A percentile compares a stretch with the other conserved stretches of the same genome.
Evolutionary conservation across 352 stramenopile genomes (phyloP).

Genomic region (Pilasporangium apinafurcum): DNA sequence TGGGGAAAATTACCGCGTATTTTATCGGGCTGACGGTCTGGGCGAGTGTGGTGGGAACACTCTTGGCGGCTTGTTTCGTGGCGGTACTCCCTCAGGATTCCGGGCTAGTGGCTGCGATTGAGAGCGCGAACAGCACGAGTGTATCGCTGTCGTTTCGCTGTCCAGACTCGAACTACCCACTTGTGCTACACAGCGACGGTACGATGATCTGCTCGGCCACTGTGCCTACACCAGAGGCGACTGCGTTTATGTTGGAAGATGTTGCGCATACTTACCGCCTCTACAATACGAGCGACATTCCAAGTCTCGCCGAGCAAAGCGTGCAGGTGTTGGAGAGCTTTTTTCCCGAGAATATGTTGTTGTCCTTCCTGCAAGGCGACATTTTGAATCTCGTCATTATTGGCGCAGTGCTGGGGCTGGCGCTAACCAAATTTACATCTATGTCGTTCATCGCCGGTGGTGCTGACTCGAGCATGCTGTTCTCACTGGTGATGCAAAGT

Average conservation of each 20-base stretch:
- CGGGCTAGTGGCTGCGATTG: constrained; percentile 11
- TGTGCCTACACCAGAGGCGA: too few relatives aligned
- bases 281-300: neutral
- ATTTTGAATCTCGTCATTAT: constrained; percentile 27
- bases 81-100: constrained; percentile 20
- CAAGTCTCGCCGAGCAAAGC: constrained; percentile 20
- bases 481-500: constrained; percentile 35
- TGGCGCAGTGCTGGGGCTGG: constrained; percentile 20
- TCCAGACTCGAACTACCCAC: constrained; percentile 6
- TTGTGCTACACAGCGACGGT: constrained; percentile 32
- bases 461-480: constrained; percentile 25
- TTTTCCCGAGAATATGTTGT: constrained; percentile 21
- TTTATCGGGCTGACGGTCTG: constrained; percentile 33
- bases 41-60: constrained; percentile 35
- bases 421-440: constrained; percentile 15
- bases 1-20: constrained; percentile 14
- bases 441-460: constrained; percentile 6
- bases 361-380: constrained; percentile 19
- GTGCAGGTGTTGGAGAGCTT: constrained; percentile 17
- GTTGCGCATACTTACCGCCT: constrained; percentile 19
- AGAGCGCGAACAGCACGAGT: constrained; percentile 3
- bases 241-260: constrained; percentile 43
- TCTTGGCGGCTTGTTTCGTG: constrained; percentile 32
- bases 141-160: constrained; percentile 14
- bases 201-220: constrained; percentile 16